Evolutionary conservation across 306 rosid genomes (phyloP), one percentile per base, ranked within the genome.

Genomic region (Styphnolobium japonicum): DNA sequence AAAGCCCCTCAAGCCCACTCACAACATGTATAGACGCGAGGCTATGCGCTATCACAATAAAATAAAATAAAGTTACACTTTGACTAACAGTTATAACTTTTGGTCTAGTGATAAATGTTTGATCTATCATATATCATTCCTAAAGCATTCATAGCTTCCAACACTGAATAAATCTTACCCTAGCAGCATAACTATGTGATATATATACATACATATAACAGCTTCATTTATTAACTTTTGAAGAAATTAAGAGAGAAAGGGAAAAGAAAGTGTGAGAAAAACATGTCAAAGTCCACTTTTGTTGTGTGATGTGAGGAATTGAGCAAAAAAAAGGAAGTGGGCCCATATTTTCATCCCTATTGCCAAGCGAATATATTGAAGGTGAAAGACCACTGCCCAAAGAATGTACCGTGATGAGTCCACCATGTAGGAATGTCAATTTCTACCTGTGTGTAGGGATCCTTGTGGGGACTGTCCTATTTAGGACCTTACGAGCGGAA

Each of bases 351-450:
- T 48, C 75, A 51, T 71, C 53, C 79, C 57, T 74, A 79, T 81
- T 75, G 86, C 82, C 82, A 57, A 71, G 70, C 85, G 86, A 88
- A 86, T 88, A 73, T 75, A 55, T 68, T 86, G 86, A 88, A 77
- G 83, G 80, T 61, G 89, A 84, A 81, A 79, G 70, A 65, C 69
- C 81, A 84, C 72, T 81, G 33, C 51, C 74, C 68, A 57, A 67
- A 65, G 81, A 84, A 78, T 51, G 80, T 45, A 83, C 67, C 25
- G 33, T 52, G 71, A 22, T 23, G 23, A 49, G 45, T 70, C 76
- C 79, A 66, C 63, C 56, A 22, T n/a, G n/a, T n/a, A n/a, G n/a
- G n/a, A n/a, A n/a, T n/a, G n/a, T n/a, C n/a, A n/a, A n/a, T n/a
- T n/a, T n/a, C n/a, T n/a, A n/a, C n/a, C n/a, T n/a, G n/a, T n/a